These are phyloP conservation scores for Colletotrichum sp. DNA, from an alignment of 2,329 filamentous ascomycete genomes.

Conservation along the genomic window DNA sequence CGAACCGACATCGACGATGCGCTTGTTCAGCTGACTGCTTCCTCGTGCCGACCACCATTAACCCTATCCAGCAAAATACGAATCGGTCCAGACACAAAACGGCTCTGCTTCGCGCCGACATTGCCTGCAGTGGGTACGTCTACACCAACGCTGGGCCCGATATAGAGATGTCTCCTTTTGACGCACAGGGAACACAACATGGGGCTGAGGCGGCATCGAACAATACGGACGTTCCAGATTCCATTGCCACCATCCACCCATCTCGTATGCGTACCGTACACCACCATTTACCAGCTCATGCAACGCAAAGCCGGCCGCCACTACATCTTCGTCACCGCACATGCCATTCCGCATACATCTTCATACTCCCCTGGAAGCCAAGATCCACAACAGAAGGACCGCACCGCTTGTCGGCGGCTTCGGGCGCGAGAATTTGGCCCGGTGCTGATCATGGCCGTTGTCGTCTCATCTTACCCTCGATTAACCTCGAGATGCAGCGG, in stretches of 20 bases:
- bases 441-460: conserved; percentile 3
- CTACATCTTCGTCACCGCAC: background rate
- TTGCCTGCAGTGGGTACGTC: background rate
- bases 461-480: background rate
- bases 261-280: conserved; percentile 11
- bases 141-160: background rate
- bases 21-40: background rate
- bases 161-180: background rate
- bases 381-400: background rate
- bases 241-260: background rate
- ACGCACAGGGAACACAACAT: background rate
- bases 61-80: background rate
- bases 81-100: background rate
- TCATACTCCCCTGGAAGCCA: background rate
- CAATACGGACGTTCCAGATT: background rate
- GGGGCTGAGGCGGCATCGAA: background rate
- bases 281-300: background rate
- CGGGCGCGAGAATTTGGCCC: background rate
- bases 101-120: background rate
- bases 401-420: background rate
- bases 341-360: background rate
- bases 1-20: background rate
- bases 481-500: conserved; percentile 3
- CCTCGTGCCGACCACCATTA: background rate
- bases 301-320: background rate